Evolutionary conservation across 768 basidiomycete species (phyloP), one percentile per base, ranked within the genome.

Genomic region (Sutorius australiensis): DNA sequence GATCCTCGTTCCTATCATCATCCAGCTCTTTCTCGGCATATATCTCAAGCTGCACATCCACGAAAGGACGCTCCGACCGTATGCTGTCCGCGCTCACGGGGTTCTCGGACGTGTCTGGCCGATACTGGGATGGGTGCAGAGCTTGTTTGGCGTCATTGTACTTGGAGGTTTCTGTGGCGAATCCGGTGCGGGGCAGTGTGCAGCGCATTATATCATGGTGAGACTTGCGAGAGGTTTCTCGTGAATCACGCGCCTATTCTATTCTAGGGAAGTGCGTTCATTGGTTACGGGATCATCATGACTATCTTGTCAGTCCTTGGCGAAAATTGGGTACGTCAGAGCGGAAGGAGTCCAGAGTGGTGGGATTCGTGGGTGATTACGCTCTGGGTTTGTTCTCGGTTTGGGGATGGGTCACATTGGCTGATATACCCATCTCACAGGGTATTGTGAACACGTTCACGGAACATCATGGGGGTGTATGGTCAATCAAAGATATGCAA

Each of bases 401-500:
- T 31, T 45, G 7, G 19, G 17, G 16, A 21, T 11, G 13, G 14
- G 19, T n/a, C 28, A 37, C 40, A 14, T 34, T 45, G 34, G 7
- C 41, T 56, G 14, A 55, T 37, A 16, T 42, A 2, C 12, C 12
- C 11, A 33, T 46, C 50, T 55, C 5, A 2, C 32, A 60, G 59
- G 67, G 51, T 31, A 52, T 61, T 82, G 87, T 97, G 51, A 95
- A 97, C 60, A 95, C 93, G 0, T 95, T 95, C 66, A 95, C 93
- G 0, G 90, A 93, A 63, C 93, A 97, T 65, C 87, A 83, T 45
- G 89, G 90, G 8, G 77, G 77, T 17, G 67, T 61, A 0, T 95
- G 94, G 94, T 87, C 84, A 3, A 87, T 86, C 48, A 94, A 95
- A 67, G 94, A 95, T 67, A 89, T 94, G 89, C 92, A 95, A 62